Evolutionary conservation across 331 rosid genomes (phyloP).

Genomic region (Ulmus americana): DNA sequence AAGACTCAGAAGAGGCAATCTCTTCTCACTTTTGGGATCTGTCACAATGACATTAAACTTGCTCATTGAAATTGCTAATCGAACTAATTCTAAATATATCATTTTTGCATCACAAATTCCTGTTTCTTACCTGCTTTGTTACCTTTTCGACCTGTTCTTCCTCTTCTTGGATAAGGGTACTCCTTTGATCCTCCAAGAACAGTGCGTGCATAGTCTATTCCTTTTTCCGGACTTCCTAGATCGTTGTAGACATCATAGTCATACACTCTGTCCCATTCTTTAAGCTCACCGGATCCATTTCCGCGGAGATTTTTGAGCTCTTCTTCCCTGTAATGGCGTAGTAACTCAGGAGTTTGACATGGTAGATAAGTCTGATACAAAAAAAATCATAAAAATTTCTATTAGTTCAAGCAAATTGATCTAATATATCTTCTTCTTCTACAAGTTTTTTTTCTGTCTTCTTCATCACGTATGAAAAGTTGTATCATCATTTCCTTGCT

Average conservation of each 20-base stretch:
- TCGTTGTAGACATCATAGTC: slow-evolving; percentile 91
- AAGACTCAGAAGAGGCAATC: slow-evolving; percentile 61
- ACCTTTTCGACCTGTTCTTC: slow-evolving; percentile 67
- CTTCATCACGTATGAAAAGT: no score
- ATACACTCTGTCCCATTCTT: slow-evolving; percentile 94
- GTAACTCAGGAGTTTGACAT: slow-evolving; percentile 50
- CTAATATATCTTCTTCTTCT: background rate
- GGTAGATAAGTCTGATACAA: slow-evolving; percentile 70
- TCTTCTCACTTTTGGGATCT: slow-evolving; percentile 63
- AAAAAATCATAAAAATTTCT: background rate
- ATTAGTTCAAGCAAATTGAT: slow-evolving; percentile 7
- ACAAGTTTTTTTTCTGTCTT: background rate
- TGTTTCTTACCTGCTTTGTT: slow-evolving; percentile 41
- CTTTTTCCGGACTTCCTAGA: slow-evolving; percentile 61
- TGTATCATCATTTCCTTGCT: background rate
- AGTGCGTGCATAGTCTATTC: slow-evolving; percentile 47
- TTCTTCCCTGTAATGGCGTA: slow-evolving; percentile 58
- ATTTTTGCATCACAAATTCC: background rate
- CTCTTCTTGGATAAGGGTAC: slow-evolving; percentile 84
- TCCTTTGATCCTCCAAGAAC: slow-evolving; percentile 61
- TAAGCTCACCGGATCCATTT: slow-evolving; percentile 53
- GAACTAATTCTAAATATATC: no score
- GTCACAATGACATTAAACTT: slow-evolving; percentile 24
- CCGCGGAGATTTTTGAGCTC: slow-evolving; percentile 66
- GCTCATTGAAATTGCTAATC: background rate